These are phyloP conservation scores for Coelastrella sp. DNA, from an alignment of 139 green algal genomes.

Conservation along the genomic window DNA sequence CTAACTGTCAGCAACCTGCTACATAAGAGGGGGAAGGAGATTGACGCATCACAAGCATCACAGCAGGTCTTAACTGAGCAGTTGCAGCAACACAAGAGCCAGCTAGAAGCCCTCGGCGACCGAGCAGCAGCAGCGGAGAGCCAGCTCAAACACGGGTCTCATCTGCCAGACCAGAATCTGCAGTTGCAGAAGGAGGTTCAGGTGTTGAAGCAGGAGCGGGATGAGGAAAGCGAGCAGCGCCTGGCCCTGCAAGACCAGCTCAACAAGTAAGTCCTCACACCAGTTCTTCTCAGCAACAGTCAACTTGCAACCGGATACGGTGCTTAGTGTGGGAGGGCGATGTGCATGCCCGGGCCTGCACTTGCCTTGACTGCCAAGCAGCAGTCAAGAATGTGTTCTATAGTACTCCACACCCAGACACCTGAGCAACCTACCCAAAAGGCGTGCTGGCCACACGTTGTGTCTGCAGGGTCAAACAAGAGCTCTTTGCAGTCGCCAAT, in stretches of 20 bases:
- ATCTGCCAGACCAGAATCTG: not conserved
- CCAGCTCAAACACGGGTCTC: not conserved
- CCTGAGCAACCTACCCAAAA: too few species aligned
- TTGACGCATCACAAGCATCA: not conserved
- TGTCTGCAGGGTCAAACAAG: slow-evolving; percentile 30
- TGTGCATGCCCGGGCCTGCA: not conserved
- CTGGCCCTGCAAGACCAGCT: slow-evolving; percentile 5
- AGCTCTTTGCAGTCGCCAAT: slow-evolving; percentile 6
- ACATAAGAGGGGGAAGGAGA: not conserved
- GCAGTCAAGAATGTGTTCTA: too few species aligned
- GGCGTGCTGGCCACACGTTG: not conserved
- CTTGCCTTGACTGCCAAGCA: not conserved
- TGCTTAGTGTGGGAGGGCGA: too few species aligned
- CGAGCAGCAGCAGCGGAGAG: slow-evolving; percentile 7
- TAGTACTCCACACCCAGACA: too few species aligned
- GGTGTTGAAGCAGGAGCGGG: not conserved
- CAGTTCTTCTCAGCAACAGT: not conserved
- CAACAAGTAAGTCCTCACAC: not conserved
- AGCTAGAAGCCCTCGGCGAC: not conserved
- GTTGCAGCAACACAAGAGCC: not conserved
- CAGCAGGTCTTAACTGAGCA: not conserved
- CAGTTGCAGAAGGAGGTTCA: slow-evolving; percentile 11
- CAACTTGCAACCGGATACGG: too few species aligned
- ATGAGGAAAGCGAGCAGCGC: slow-evolving; percentile 14
- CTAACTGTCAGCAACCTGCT: not conserved